Base-by-base conservation (phyloP, 225 moss, liverwort and hornwort genomes). In the Asterella californica region DNA sequence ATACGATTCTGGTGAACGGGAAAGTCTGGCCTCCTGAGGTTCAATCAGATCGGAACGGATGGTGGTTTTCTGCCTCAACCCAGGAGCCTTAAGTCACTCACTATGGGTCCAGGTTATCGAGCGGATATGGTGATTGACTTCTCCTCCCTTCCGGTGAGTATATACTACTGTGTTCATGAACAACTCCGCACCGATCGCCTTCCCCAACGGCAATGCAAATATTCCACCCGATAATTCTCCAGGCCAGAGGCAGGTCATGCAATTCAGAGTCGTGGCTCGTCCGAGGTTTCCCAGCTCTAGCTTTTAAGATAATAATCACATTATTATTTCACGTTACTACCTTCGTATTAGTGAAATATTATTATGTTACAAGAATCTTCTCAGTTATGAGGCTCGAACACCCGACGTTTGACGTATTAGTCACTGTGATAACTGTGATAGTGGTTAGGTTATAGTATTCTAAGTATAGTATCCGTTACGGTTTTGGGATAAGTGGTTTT, bases 81-180 rank as follows among this genome's bases (percentile, higher is more conserved):
- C 0, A 81, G 80, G 24, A 2, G 0, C 1, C 42, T 92, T 18
- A 29, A 32, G 0, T 0, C 50, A 0, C 2, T 93, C 19, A 73
- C 75, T 0, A 2, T 92, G 9, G 77, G 88, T 18, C 87, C 91
- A 0, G 89, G 89, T 0, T 88, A 94, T 55, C 81, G 91, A 5
- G 54, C 84, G 5, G 92, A 94, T 32, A 11, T 91, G n/a, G 77
- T 94, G 9, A 42, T 94, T 0, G 92, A 94, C 66, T 92, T 94
- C 80, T 76, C 88, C 0, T 15, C 14, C 0, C 47, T 90, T 15
- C 48, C 82, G 21, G 37, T 61, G 0, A 89, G n/a, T n/a, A n/a
- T n/a, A 89, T 0, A 50, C 75, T 2, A 81, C 75, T 4, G 76
- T 94, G 0, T 81, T 84, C 17, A 1, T 94, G 36, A 86, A 89